These are phyloP conservation scores for Rhodomyrtus tomentosa DNA, from an alignment of 345 rosid genomes.

Conservation along the genomic window DNA sequence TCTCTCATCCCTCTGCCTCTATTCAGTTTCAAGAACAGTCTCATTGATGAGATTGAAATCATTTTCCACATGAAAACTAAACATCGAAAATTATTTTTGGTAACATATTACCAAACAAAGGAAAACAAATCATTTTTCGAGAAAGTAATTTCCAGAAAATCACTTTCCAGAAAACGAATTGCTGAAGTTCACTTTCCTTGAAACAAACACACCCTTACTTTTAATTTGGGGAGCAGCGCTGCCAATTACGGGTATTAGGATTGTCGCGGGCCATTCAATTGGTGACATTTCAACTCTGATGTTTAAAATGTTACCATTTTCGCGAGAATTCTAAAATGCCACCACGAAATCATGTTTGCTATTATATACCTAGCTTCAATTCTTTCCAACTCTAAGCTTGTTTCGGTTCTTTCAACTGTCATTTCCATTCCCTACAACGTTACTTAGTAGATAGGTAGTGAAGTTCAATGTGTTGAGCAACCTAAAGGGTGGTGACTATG, in stretches of 20 bases:
- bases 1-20: too few relatives aligned
- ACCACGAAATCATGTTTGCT: neutral
- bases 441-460: neutral
- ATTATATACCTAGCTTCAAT: neutral
- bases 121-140: too few relatives aligned
- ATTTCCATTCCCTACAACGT: neutral
- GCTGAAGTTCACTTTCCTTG: too few relatives aligned
- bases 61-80: too few relatives aligned
- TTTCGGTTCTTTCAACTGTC: neutral
- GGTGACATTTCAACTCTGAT: neutral
- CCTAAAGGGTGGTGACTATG: neutral
- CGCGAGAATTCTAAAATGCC: neutral
- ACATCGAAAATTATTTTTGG: too few relatives aligned
- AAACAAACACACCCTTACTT: too few relatives aligned
- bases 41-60: too few relatives aligned
- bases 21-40: too few relatives aligned
- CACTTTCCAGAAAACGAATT: too few relatives aligned
- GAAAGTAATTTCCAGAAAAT: too few relatives aligned
- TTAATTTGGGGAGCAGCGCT: neutral
- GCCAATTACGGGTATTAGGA: neutral
- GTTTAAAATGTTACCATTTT: neutral
- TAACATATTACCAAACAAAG: too few relatives aligned
- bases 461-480: neutral
- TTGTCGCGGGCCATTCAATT: too few relatives aligned
- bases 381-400: neutral